These are phyloP conservation scores for Phytophthora syringae DNA, from an alignment of 352 stramenopile genomes.

Conservation along the genomic window DNA sequence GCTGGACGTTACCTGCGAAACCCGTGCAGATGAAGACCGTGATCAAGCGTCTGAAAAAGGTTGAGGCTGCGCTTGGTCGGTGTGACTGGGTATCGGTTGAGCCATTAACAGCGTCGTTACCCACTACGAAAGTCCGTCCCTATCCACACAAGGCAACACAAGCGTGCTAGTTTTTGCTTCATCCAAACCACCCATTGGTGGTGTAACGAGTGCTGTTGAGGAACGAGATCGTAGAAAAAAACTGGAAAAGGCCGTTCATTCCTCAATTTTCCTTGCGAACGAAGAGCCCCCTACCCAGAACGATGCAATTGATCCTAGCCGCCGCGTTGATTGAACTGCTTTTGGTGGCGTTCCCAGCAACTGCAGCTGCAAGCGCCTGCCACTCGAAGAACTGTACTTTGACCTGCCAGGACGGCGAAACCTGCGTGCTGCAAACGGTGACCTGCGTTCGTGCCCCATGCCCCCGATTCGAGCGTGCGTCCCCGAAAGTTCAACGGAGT, in stretches of 20 bases:
- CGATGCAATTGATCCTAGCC: neutral
- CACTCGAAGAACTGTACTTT: slow-evolving; percentile 16
- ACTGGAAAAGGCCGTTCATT: neutral
- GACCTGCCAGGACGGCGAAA: slow-evolving; percentile 2
- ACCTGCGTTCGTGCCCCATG: slow-evolving; percentile 14
- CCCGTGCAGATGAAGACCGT: slow-evolving; percentile 54
- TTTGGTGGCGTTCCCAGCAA: neutral
- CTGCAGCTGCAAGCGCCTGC: neutral
- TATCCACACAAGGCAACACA: slow-evolving; percentile 10
- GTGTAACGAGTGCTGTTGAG: neutral
- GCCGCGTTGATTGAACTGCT: neutral
- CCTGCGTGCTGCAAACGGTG: slow-evolving; percentile 9
- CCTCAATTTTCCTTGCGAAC: neutral
- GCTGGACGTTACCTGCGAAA: slow-evolving; percentile 48
- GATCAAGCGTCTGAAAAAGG: slow-evolving; percentile 48
- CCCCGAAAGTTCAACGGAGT: neutral
- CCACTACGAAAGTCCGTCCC: slow-evolving; percentile 9
- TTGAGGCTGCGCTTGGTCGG: slow-evolving; percentile 30
- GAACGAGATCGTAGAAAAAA: neutral
- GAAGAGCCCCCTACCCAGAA: too few species aligned
- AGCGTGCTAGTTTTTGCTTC: neutral
- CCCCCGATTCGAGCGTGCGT: slow-evolving; percentile 19
- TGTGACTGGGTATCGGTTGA: slow-evolving; percentile 19
- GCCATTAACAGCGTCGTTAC: neutral
- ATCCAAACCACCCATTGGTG: too few species aligned